Evolutionary conservation across 1,139 yeast species (phyloP), one percentile per base, ranked within the genome.

Genomic region (Suhomyces coccinellae): DNA sequence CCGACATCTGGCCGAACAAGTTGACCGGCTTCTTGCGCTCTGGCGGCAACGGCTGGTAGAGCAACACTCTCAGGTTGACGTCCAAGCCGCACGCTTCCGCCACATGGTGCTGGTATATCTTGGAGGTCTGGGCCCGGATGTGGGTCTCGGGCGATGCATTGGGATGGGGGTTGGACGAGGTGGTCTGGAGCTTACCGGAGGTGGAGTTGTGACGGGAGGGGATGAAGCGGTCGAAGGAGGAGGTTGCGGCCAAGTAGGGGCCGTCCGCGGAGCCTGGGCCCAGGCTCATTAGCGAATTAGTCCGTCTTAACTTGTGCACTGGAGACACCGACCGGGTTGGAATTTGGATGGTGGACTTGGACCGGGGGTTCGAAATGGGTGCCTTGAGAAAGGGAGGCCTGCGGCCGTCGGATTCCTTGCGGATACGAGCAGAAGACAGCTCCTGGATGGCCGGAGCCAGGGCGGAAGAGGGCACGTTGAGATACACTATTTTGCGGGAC

Each of bases 11-110:
- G 45, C 67, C 62, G 46, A 72, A 70, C 46, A 85, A 66, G 54
- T 78, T 80, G 29, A 81, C 67, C 7, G 87, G 82, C 45, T 73
- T 74, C 45, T 77, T 73, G 17, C 87, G 70, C 55, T 82, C 88
- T 2, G 98, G 98, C 10, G 97, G 93, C 34, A 79, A 72, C 15
- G 96, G 96, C 64, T 88, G 88, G 64, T 87, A 93, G 57, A 89
- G 91, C 49, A 93, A 71, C 36, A 93, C 88, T 51, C 97, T 75
- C 47, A 89, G 86, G 53, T 89, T 86, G 61, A 89, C 80, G 46
- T 87, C 87, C 44, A 91, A 74, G 0, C 98, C 98, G 63, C 97
- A 90, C 0, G 97, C 97, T 62, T 87, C 88, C 0, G 98, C 98
- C 9, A 91, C 96, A 40, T 89, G 85, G 55, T 84, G 82, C 63